These are phyloP conservation scores for Butyriboletus loyo DNA, from an alignment of 768 basidiomycete species.

Conservation along the genomic window DNA sequence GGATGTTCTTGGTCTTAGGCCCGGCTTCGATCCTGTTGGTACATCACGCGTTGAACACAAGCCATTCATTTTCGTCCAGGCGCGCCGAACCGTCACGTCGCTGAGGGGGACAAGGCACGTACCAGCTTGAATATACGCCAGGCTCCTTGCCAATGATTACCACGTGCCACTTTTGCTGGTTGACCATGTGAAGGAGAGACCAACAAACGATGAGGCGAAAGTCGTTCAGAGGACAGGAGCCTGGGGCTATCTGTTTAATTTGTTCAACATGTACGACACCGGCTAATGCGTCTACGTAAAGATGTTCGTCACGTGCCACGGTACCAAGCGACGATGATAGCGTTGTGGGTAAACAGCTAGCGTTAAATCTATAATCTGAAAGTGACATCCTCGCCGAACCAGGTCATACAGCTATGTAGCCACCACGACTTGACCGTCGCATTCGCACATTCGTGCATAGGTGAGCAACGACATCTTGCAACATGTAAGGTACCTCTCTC, in stretches of 20 bases:
- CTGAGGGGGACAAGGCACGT: constrained; percentile 5
- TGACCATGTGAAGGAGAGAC: constrained; percentile 6
- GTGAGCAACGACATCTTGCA: constrained; percentile 73
- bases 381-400: not conserved
- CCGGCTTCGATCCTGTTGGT: constrained; percentile 44
- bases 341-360: constrained; percentile 8
- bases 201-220: not conserved
- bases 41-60: constrained; percentile 1
- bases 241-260: constrained; percentile 14
- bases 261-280: constrained; percentile 18
- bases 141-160: constrained; percentile 27
- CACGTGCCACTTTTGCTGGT: constrained; percentile 27
- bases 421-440: constrained; percentile 62
- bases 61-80: constrained; percentile 18
- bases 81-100: constrained; percentile 7
- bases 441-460: constrained; percentile 72
- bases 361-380: constrained; percentile 5
- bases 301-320: not conserved
- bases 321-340: not conserved
- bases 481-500: constrained; percentile 85
- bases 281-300: constrained; percentile 17
- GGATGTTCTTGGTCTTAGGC: constrained; percentile 41
- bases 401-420: constrained; percentile 71
- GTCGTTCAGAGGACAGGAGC: constrained; percentile 22
- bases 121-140: constrained; percentile 31